Percentiles rank a stretch among this genome's conserved stretches.
Conservation (phyloP, 345 rosid genomes). For the Pseudoturritis turrita region DNA sequence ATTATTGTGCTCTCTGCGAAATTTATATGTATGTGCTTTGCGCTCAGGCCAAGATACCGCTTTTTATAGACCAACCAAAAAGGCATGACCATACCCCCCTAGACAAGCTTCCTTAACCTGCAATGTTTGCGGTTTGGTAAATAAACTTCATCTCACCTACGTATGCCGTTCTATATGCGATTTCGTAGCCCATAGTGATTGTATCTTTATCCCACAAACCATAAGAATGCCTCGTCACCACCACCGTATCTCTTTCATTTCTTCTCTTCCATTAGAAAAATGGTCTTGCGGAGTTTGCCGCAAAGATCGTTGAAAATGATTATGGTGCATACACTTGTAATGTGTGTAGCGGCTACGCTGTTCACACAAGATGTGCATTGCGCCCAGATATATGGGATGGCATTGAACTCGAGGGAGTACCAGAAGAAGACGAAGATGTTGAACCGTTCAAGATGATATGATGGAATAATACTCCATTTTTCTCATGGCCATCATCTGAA, state of each 20-base stretch:
- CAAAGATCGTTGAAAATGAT: not conserved
- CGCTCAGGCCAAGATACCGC: not conserved
- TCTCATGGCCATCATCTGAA: not conserved
- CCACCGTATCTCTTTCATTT: not conserved
- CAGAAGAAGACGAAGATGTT: not conserved
- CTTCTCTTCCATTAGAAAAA: not conserved
- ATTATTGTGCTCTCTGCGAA: not conserved
- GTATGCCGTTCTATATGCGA: not conserved
- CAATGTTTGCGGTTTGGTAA: not conserved
- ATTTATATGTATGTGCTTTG: not conserved
- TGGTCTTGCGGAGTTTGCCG: slow-evolving; percentile 10
- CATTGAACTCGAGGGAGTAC: not conserved
- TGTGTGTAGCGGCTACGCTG: not conserved
- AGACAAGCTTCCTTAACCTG: not conserved
- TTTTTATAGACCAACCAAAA: not conserved
- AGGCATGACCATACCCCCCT: not conserved
- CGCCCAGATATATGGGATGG: not conserved
- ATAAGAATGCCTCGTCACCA: not conserved
- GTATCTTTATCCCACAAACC: not conserved
- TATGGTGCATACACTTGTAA: slow-evolving; percentile 9
- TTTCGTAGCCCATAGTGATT: not conserved
- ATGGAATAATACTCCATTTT: not conserved
- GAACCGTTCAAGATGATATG: not conserved
- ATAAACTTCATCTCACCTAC: not conserved
- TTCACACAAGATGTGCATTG: slow-evolving; percentile 14